A percentile compares a stretch with the other conserved stretches of the same genome.
These are phyloP conservation scores for Rhizomucor pusillus DNA, from an alignment of 371 early-diverging fungal species.

Conservation along the genomic window DNA sequence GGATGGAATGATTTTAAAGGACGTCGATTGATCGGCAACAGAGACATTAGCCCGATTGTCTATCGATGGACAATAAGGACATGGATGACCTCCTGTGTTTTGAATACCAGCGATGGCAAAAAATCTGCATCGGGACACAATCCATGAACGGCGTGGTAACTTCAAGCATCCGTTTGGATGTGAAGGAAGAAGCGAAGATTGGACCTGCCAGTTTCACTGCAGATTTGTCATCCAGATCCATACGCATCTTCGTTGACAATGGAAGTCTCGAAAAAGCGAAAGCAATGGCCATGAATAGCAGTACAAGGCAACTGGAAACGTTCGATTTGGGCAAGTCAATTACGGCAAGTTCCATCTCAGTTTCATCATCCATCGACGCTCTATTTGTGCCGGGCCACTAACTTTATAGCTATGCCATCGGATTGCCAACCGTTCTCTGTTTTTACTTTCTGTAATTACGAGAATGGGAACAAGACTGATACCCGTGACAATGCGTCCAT, in stretches of 20 bases:
- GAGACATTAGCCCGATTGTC: too few relatives aligned
- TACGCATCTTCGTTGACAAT: conserved; percentile 9
- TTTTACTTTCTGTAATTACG: conserved; percentile 9
- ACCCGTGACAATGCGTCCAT: conserved; percentile 15
- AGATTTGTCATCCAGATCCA: conserved; percentile 4
- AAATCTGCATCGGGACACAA: too few relatives aligned
- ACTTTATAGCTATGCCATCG: conserved; percentile 13
- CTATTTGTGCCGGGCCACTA: conserved; percentile 13
- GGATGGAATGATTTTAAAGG: too few relatives aligned
- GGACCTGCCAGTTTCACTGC: conserved; percentile 7
- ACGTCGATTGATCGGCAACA: too few relatives aligned
- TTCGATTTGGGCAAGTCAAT: conserved; percentile 12
- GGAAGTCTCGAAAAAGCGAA: conserved; percentile 12
- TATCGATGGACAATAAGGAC: too few relatives aligned
- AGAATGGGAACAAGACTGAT: conserved; percentile 15
- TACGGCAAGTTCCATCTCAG: conserved; percentile 16
- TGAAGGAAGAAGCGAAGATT: conserved; percentile 7
- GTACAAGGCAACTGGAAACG: conserved; percentile 9
- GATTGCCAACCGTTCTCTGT: conserved; percentile 14
- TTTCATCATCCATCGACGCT: conserved; percentile 18
- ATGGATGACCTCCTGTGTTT: too few relatives aligned
- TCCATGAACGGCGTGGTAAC: conserved; percentile 10
- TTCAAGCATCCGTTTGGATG: conserved; percentile 15
- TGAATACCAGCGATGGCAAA: too few relatives aligned
- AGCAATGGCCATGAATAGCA: conserved; percentile 7